Conservation (phyloP, 2,329 filamentous ascomycete genomes). For the Colletotrichum zoysiae region DNA sequence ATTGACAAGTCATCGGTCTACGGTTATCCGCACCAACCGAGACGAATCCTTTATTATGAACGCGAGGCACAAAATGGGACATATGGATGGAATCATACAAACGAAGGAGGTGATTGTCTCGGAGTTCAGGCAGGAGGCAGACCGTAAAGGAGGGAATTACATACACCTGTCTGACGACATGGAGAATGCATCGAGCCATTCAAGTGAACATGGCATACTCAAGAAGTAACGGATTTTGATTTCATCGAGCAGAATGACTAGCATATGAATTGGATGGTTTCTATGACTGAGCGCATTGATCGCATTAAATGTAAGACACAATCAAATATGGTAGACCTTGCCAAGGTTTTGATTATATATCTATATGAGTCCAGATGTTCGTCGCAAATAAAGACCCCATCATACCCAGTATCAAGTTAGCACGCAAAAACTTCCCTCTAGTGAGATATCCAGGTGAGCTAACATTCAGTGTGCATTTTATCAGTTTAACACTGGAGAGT, state of each 20-base stretch:
- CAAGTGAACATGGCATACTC: slow-evolving; percentile 28
- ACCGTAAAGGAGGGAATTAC: slow-evolving; percentile 24
- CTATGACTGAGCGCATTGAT: too few species aligned
- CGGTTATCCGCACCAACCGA: neutral
- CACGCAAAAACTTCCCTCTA: slow-evolving; percentile 1
- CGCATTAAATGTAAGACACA: neutral
- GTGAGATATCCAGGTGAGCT: neutral
- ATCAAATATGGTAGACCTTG: neutral
- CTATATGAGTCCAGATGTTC: neutral
- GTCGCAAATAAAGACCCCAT: neutral
- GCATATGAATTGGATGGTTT: neutral
- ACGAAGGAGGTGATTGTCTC: slow-evolving; percentile 39
- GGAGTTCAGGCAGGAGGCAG: slow-evolving; percentile 34
- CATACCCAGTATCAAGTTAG: neutral
- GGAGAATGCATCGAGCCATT: slow-evolving; percentile 32
- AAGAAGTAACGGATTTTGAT: slow-evolving; percentile 19
- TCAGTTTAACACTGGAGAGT: neutral
- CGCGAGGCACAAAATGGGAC: slow-evolving; percentile 27
- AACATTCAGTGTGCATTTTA: neutral
- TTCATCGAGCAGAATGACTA: slow-evolving; percentile 4
- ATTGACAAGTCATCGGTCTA: slow-evolving; percentile 33
- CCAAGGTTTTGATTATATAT: neutral
- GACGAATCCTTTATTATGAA: slow-evolving; percentile 26
- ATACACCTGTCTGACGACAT: slow-evolving; percentile 34
- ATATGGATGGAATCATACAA: slow-evolving; percentile 39